phyloP scores from a whole-genome alignment of 2,329 filamentous ascomycete species.

The Hirsutella rhossiliensis region DNA sequence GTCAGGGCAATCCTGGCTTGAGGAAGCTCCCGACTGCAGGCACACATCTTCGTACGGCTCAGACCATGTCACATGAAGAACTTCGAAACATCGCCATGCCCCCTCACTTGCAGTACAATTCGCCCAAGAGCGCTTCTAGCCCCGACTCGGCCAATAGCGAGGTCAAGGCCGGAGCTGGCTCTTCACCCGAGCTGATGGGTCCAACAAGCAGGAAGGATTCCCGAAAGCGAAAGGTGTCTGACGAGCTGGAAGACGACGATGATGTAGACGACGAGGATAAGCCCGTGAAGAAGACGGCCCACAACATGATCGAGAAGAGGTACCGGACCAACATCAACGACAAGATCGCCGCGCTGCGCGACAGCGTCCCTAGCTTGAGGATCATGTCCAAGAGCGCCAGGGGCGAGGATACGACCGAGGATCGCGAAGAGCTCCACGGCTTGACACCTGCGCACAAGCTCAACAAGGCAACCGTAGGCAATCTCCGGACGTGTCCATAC shows the following conservation, averaged over 20 bases:
- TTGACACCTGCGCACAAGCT: slow-evolving; percentile 83
- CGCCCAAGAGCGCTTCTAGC: slow-evolving; percentile 45
- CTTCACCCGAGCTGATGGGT: slow-evolving; percentile 45
- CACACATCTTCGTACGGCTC: slow-evolving; percentile 10
- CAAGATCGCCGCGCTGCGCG: slow-evolving; percentile 84
- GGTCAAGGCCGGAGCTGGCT: slow-evolving; percentile 32
- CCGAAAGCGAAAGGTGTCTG: slow-evolving; percentile 60
- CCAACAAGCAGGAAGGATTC: slow-evolving; percentile 33
- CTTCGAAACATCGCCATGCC: slow-evolving; percentile 55
- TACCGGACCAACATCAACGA: slow-evolving; percentile 95
- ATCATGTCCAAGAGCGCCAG: slow-evolving; percentile 65
- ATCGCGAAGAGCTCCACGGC: slow-evolving; percentile 63
- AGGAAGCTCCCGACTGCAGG: slow-evolving; percentile 18
- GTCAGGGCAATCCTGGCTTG: slow-evolving; percentile 7
- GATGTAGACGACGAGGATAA: slow-evolving; percentile 47
- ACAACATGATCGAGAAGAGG: slow-evolving; percentile 97
- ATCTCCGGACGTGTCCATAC: too few species aligned
- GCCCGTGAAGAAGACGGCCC: slow-evolving; percentile 74
- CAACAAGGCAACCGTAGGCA: slow-evolving; percentile 79
- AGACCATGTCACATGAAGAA: slow-evolving; percentile 43
- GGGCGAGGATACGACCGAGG: slow-evolving; percentile 57
- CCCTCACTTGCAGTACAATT: slow-evolving; percentile 46
- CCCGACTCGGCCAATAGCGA: slow-evolving; percentile 42
- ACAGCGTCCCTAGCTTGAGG: slow-evolving; percentile 81
- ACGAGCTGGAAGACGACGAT: slow-evolving; percentile 37